Base-by-base conservation (phyloP, 2,329 filamentous ascomycete genomes). In the Annulohypoxylon truncatum region DNA sequence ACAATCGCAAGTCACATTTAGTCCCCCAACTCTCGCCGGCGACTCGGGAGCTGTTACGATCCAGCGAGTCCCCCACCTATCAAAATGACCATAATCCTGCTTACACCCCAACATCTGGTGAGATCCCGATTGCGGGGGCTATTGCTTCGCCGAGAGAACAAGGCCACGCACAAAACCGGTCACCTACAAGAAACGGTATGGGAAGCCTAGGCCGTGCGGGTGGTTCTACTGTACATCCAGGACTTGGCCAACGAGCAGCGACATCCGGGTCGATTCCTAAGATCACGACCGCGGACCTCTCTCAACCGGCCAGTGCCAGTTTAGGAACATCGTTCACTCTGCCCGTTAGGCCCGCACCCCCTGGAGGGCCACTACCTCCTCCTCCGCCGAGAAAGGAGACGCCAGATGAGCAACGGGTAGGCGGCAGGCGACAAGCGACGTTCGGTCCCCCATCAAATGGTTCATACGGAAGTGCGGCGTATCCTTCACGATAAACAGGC, bases 1-100 rank as follows among this genome's bases (percentile, higher is more conserved):
- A 97, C 79, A 97, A 97, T 79, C 92, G 96, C 77, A 97, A 97
- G 79, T 97, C 94, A 26, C 95, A 97, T 77, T 86, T 97, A 35
- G 92, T 90, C 13, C 93, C 94, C 31, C 90, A 92, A 74, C 83
- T 92, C 42, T 92, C 91, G 9, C 93, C 94, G 0, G 88, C 92
- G 7, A 93, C 92, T 1, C 90, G 92, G 75, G 91, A 93, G 9
- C 85, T 95, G 31, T 85, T 94, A 50, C 88, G 90, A 64, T 86
- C 86, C 24, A 84, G 81, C 71, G 87, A 90, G 72, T 90, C 87
- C 9, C 86, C 88, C 5, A 87, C 82, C 64, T 78, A 83, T 52
- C 81, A 83, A 51, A 80, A 81, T 48, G 82, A 82, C 58, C 79
- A 82, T 55, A 75, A 72, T 61, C 81, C 82, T 50, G 79, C 84